These are phyloP conservation scores for Rubia balearica DNA, from an alignment of 305 asterid genomes.

Conservation along the genomic window DNA sequence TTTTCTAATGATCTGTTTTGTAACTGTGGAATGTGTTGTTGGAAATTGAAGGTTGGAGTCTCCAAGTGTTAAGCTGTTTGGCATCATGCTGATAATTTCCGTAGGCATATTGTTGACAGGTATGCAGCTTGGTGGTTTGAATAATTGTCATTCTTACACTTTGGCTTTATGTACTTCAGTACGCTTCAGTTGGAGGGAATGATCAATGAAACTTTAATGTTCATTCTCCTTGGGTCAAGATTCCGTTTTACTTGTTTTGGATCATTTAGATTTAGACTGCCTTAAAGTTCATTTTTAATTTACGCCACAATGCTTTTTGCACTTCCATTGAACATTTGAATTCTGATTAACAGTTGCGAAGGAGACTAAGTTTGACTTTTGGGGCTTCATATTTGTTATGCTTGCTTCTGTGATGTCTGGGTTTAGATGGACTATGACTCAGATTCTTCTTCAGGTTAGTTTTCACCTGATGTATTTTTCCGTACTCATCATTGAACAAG, in stretches of 20 bases:
- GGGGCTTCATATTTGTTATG: constrained; percentile 95
- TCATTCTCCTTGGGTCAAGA: constrained; percentile 2
- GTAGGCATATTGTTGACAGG: constrained; percentile 88
- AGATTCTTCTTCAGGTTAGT: constrained; percentile 93
- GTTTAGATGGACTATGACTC: constrained; percentile 99
- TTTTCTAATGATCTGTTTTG: constrained; percentile 16
- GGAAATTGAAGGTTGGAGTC: constrained; percentile 66
- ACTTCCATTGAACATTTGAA: not conserved
- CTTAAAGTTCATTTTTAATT: not conserved
- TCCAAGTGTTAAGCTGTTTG: constrained; percentile 88
- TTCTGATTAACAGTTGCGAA: constrained; percentile 62
- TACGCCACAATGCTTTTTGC: not conserved
- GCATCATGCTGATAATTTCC: constrained; percentile 75
- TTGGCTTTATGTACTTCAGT: not conserved
- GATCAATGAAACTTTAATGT: not conserved
- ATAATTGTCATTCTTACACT: not conserved
- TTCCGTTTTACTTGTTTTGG: not conserved
- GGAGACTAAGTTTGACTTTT: constrained; percentile 91
- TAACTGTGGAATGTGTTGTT: constrained; percentile 23
- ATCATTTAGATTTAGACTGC: not conserved
- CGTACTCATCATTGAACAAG: not conserved
- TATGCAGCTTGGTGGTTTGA: constrained; percentile 23
- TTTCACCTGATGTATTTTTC: not conserved
- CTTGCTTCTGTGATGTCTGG: constrained; percentile 99
- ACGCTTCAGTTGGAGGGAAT: not conserved